Evolutionary conservation across 2,329 filamentous ascomycete genomes (phyloP).

Genomic region (Fusarium guadeloupense): DNA sequence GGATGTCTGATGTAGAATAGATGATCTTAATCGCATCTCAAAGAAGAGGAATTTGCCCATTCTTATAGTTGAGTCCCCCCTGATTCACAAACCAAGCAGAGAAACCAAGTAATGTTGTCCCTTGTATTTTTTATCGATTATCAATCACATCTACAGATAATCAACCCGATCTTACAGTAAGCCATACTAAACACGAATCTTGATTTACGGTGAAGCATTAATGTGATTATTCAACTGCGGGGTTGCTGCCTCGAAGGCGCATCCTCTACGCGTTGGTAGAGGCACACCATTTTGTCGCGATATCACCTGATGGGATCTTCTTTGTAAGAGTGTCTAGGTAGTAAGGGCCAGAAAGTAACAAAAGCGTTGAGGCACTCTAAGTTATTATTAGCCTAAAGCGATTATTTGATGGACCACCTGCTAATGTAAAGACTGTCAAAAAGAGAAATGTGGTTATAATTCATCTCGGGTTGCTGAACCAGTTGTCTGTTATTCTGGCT

Average conservation of each 20-base stretch:
- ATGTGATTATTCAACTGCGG: not conserved
- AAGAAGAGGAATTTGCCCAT: not conserved
- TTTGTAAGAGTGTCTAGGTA: no score
- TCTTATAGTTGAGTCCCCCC: not conserved
- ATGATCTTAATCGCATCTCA: not conserved
- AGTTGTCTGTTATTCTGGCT: not conserved
- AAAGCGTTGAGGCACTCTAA: no score
- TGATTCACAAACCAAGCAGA: not conserved
- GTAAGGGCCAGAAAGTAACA: no score
- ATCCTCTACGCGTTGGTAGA: slow-evolving; percentile 1
- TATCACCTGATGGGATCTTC: not conserved
- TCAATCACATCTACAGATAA: not conserved
- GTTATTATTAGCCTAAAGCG: no score
- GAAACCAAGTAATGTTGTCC: not conserved
- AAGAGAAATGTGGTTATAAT: no score
- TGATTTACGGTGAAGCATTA: not conserved
- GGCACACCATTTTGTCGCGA: slow-evolving; percentile 5
- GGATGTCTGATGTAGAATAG: not conserved
- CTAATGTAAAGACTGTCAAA: no score
- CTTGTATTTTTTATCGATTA: not conserved
- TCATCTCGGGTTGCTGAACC: not conserved
- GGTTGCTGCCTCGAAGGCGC: slow-evolving; percentile 6
- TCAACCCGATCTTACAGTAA: not conserved
- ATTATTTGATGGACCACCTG: no score
- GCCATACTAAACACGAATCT: not conserved